These are phyloP conservation scores for Cicer cuneatum DNA, from an alignment of 306 rosid genomes.

Conservation along the genomic window DNA sequence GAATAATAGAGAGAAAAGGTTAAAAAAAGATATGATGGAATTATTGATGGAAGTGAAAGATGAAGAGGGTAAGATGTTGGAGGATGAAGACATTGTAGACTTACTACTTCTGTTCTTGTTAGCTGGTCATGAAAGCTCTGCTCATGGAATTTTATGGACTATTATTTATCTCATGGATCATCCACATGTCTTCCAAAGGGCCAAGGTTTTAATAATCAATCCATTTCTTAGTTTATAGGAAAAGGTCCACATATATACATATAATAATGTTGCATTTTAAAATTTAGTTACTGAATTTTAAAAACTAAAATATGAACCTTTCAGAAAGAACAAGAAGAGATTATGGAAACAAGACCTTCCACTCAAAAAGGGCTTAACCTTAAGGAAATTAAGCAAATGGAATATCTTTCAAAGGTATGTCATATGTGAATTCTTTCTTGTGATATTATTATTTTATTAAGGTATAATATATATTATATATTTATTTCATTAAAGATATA, in stretches of 20 bases:
- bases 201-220: constrained; percentile 57
- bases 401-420: constrained; percentile 62
- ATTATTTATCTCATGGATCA: constrained; percentile 58
- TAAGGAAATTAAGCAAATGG: constrained; percentile 67
- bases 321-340: constrained; percentile 73
- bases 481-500: no score
- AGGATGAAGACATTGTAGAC: constrained; percentile 72
- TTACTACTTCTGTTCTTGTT: constrained; percentile 68
- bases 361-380: constrained; percentile 54
- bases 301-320: not conserved
- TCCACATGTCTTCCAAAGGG: constrained; percentile 55
- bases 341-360: constrained; percentile 53
- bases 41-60: constrained; percentile 68
- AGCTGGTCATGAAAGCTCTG: constrained; percentile 90
- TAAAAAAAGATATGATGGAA: constrained; percentile 62
- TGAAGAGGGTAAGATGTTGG: constrained; percentile 61
- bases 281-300: not conserved
- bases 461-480: no score
- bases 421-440: not conserved
- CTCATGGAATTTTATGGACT: constrained; percentile 79
- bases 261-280: not conserved
- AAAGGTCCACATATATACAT: not conserved
- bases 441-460: not conserved
- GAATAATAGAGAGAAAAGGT: constrained; percentile 19
- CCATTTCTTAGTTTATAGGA: not conserved